These are phyloP conservation scores for Gossypium rotundifolium DNA, from an alignment of 345 rosid genomes.

Conservation along the genomic window DNA sequence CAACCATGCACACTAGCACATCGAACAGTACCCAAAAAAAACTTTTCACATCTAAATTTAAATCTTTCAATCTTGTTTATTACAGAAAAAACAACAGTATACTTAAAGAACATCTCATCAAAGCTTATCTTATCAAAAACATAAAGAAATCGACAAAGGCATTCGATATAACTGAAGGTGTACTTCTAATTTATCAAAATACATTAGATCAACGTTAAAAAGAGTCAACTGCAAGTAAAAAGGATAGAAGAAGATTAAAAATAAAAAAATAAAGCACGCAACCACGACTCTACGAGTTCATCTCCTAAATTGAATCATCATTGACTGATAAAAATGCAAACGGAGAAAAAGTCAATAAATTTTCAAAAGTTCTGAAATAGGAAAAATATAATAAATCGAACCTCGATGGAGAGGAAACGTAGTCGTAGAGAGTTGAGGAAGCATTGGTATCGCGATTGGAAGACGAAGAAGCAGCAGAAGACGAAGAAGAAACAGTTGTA, in stretches of 20 bases:
- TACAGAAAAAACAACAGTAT: neutral
- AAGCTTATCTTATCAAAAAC: slow-evolving; percentile 3
- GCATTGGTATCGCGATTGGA: slow-evolving; percentile 35
- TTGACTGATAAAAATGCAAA: slow-evolving; percentile 2
- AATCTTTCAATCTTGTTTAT: neutral
- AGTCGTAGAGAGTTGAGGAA: slow-evolving; percentile 34
- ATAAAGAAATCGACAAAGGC: neutral
- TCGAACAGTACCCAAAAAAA: neutral
- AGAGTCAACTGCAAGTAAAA: slow-evolving; percentile 14
- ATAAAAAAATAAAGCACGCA: neutral
- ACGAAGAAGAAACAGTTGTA: slow-evolving; percentile 43
- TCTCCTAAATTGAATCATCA: slow-evolving; percentile 9
- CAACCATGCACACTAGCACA: neutral
- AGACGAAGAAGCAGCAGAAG: slow-evolving; percentile 44
- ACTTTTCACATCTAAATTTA: neutral
- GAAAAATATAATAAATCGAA: slow-evolving; percentile 15
- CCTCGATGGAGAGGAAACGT: slow-evolving; percentile 62
- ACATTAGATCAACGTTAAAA: slow-evolving; percentile 16
- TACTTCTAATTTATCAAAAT: neutral
- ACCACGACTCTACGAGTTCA: neutral
- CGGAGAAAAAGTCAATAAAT: slow-evolving; percentile 1
- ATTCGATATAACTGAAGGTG: neutral
- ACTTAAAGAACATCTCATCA: neutral
- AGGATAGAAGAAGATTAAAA: neutral
- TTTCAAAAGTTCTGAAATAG: neutral